These are phyloP conservation scores for Hypsizygus marmoreus DNA, from an alignment of 768 basidiomycete species.

Conservation along the genomic window DNA sequence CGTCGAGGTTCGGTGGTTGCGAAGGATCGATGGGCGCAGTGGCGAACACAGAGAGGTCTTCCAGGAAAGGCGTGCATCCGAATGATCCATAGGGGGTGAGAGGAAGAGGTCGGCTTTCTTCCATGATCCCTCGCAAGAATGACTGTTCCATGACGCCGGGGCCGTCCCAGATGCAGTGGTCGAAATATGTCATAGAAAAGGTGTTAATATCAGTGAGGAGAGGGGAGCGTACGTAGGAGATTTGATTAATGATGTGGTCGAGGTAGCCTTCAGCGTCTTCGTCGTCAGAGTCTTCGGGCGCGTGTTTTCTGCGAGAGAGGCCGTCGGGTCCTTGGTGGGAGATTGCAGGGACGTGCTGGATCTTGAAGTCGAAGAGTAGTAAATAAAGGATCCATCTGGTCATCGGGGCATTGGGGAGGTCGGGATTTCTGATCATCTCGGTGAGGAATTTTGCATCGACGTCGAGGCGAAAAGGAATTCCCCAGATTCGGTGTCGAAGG, in stretches of 20 bases:
- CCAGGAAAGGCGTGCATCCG: too few species aligned
- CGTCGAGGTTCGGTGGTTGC: too few species aligned
- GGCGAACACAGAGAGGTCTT: too few species aligned
- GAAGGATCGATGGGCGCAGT: too few species aligned
- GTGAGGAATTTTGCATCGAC: conserved; percentile 37
- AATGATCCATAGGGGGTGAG: neutral
- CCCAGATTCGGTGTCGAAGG: conserved; percentile 30
- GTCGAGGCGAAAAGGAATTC: conserved; percentile 31
- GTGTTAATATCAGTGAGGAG: neutral
- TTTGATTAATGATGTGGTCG: conserved; percentile 23
- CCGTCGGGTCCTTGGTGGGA: conserved; percentile 33
- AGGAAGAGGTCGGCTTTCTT: neutral
- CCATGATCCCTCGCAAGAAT: too few species aligned
- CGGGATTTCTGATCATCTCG: conserved; percentile 37
- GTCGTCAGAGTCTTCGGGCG: conserved; percentile 12
- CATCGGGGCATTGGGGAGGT: conserved; percentile 37
- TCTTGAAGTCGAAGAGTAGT: conserved; percentile 33
- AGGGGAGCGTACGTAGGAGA: too few species aligned
- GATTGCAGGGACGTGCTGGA: conserved; percentile 34
- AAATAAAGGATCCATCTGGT: conserved; percentile 40
- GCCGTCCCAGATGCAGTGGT: too few species aligned
- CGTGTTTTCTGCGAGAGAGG: conserved; percentile 26
- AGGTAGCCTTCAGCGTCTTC: conserved; percentile 30
- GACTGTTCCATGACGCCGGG: too few species aligned
- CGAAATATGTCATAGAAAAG: neutral